A percentile compares a stretch with the other conserved stretches of the same genome.
Conservation (phyloP, 179 eudicot genomes). For the Carnegiea gigantea region DNA sequence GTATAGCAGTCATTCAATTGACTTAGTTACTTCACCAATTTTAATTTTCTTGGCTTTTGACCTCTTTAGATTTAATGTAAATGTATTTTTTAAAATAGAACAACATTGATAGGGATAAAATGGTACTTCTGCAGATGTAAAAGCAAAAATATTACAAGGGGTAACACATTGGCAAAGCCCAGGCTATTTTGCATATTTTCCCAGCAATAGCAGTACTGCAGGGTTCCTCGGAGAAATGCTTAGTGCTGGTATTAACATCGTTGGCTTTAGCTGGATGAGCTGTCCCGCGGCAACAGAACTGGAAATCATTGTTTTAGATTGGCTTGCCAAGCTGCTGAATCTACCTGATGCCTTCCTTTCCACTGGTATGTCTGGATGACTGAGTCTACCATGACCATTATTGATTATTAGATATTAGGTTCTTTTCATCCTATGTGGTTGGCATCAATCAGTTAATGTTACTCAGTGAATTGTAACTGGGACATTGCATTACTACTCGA, state of each 20-base stretch:
- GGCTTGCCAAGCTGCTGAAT: conserved; percentile 83
- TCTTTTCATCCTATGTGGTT: not conserved
- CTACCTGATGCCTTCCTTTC: conserved; percentile 80
- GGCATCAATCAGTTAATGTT: not conserved
- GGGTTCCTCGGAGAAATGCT: conserved; percentile 97
- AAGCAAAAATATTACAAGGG: conserved; percentile 76
- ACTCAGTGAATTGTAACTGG: not conserved
- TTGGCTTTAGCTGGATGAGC: conserved; percentile 94
- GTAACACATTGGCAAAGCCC: conserved; percentile 99
- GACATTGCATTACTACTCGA: no score
- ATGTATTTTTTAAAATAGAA: not conserved
- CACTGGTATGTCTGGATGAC: conserved; percentile 43
- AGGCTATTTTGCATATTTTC: conserved; percentile 74
- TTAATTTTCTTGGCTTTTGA: not conserved
- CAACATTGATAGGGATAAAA: not conserved
- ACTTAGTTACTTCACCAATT: not conserved
- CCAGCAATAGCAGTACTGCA: conserved; percentile 87
- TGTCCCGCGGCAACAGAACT: conserved; percentile 99
- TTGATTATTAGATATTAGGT: not conserved
- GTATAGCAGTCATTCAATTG: not conserved
- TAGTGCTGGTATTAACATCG: conserved; percentile 86
- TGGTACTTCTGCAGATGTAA: conserved; percentile 55
- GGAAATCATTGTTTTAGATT: conserved; percentile 87
- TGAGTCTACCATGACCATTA: not conserved
- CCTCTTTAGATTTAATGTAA: no score